Percentiles rank a stretch among this genome's conserved stretches.
Conservation (phyloP, 345 rosid genomes). For the Odontarrhena argentea region DNA sequence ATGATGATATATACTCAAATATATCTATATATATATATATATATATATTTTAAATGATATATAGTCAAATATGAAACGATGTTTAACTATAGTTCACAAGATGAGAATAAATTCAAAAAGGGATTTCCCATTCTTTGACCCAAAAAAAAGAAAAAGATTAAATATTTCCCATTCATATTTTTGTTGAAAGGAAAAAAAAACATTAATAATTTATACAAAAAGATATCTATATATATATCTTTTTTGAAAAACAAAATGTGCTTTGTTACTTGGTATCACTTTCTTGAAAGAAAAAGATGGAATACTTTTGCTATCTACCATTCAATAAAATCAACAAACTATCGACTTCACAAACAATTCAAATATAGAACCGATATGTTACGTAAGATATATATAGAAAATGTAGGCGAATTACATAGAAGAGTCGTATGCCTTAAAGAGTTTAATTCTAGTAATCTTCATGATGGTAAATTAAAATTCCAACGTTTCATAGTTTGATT, state of each 20-base stretch:
- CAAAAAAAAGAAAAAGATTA: too few species aligned
- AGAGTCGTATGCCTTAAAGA: background rate
- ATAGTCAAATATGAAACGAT: background rate
- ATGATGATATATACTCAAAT: too few species aligned
- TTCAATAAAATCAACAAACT: slow-evolving; percentile 47
- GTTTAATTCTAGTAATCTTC: background rate
- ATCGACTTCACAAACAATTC: background rate
- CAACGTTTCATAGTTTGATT: background rate
- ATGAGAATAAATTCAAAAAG: too few species aligned
- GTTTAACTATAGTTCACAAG: background rate
- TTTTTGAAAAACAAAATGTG: slow-evolving; percentile 30
- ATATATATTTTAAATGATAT: too few species aligned
- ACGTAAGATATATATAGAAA: background rate
- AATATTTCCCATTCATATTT: too few species aligned
- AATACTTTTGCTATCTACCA: slow-evolving; percentile 42
- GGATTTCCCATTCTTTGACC: too few species aligned
- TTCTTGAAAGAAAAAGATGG: slow-evolving; percentile 37
- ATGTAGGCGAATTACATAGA: background rate
- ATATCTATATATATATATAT: too few species aligned
- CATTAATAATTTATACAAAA: too few species aligned
- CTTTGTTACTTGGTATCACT: slow-evolving; percentile 32
- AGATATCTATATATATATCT: background rate
- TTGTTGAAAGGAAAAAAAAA: background rate
- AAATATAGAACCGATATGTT: background rate
- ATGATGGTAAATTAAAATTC: background rate